A percentile compares a stretch with the other conserved stretches of the same genome.
Evolutionary conservation across 108 stramenopile species (phyloP).

Genomic region (Stephanodiscus triporus): DNA sequence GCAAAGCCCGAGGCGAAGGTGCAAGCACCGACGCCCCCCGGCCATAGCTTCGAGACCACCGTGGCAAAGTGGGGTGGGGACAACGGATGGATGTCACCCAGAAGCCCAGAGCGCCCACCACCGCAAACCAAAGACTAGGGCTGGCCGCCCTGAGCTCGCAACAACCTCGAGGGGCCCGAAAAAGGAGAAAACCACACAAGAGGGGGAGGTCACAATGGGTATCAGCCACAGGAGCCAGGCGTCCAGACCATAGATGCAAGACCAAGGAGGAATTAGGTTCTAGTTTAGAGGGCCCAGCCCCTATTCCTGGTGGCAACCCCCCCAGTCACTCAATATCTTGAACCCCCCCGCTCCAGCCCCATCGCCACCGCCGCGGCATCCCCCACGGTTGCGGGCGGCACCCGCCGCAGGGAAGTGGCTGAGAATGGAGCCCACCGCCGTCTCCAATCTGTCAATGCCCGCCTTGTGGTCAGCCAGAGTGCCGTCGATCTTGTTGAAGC

Average conservation of each 20-base stretch:
- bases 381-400: background rate
- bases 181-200: background rate
- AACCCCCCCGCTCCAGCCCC: background rate
- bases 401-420: too few species aligned
- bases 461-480: background rate
- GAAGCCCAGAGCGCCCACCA: background rate
- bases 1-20: too few species aligned
- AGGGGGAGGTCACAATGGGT: background rate
- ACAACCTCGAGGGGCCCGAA: background rate
- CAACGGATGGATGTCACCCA: too few species aligned
- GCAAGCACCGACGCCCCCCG: too few species aligned
- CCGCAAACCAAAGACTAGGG: conserved; percentile 5
- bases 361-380: background rate
- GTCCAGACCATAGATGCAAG: background rate
- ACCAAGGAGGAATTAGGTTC: too few species aligned
- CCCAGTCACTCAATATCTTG: background rate
- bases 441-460: background rate
- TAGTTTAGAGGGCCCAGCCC: background rate
- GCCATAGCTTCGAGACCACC: too few species aligned
- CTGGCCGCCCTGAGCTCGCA: background rate
- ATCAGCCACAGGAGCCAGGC: background rate
- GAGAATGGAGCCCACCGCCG: background rate
- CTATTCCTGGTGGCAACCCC: background rate
- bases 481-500: background rate
- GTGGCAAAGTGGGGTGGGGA: too few species aligned